Conservation (phyloP, 331 rosid genomes). For the Cydonia oblonga region DNA sequence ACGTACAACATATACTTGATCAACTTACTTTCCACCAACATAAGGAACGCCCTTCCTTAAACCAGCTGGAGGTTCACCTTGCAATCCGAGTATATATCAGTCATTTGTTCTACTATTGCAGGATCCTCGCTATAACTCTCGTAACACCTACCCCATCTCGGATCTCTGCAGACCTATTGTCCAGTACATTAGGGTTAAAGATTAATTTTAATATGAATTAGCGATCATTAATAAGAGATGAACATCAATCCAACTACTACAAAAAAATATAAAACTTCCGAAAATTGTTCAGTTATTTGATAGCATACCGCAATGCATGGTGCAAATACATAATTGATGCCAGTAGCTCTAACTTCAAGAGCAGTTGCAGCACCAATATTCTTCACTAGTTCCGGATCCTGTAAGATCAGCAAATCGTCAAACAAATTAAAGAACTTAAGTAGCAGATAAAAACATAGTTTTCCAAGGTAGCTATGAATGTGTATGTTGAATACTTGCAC, state of each 20-base stretch:
- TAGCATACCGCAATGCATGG: conserved; percentile 76
- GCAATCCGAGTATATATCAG: no score
- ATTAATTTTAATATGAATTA: not conserved
- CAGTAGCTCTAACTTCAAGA: conserved; percentile 62
- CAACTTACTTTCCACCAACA: no score
- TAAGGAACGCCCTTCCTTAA: no score
- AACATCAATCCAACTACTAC: not conserved
- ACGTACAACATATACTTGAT: no score
- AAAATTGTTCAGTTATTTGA: no score
- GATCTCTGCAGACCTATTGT: conserved; percentile 65
- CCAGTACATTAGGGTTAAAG: not conserved
- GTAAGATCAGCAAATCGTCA: not conserved
- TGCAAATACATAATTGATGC: conserved; percentile 54
- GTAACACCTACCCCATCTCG: conserved; percentile 71
- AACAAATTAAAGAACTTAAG: not conserved
- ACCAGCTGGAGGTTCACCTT: no score
- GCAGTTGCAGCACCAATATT: conserved; percentile 56
- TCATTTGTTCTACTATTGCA: no score
- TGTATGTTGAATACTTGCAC: no score
- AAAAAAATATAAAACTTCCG: not conserved
- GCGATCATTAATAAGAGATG: not conserved
- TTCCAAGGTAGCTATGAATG: no score
- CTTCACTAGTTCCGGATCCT: conserved; percentile 14
- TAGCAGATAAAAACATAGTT: no score
- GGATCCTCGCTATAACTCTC: conserved; percentile 67